These are phyloP conservation scores for Biscutella laevigata DNA, from an alignment of 441 rosid genomes.

Conservation along the genomic window DNA sequence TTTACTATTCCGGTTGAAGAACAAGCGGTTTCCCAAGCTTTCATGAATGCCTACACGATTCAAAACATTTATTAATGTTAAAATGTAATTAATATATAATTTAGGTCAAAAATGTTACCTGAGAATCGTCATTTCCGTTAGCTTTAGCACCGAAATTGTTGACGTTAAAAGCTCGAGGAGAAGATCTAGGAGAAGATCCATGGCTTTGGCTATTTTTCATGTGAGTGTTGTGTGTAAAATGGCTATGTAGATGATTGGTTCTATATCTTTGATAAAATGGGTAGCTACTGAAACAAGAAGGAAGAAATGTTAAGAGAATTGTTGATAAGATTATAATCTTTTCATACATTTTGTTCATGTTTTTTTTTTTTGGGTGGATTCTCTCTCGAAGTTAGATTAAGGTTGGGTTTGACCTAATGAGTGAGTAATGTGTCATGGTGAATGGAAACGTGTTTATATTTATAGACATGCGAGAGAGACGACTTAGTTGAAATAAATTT, in stretches of 20 bases:
- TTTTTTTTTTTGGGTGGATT: neutral
- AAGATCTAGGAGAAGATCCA: slow-evolving; percentile 20
- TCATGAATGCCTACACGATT: slow-evolving; percentile 53
- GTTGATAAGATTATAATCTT: slow-evolving; percentile 11
- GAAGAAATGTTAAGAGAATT: slow-evolving; percentile 13
- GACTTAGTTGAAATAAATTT: too few species aligned
- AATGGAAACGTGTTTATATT: slow-evolving; percentile 21
- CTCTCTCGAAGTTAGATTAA: slow-evolving; percentile 22
- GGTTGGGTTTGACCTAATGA: slow-evolving; percentile 22
- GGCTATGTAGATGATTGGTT: slow-evolving; percentile 20
- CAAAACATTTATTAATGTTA: too few species aligned
- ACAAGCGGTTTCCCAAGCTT: slow-evolving; percentile 78
- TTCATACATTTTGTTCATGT: slow-evolving; percentile 16
- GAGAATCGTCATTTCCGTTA: slow-evolving; percentile 56
- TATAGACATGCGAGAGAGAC: slow-evolving; percentile 20
- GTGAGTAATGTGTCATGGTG: slow-evolving; percentile 17
- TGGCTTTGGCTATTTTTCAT: neutral
- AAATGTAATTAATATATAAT: too few species aligned
- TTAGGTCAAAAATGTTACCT: slow-evolving; percentile 34
- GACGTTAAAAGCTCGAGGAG: slow-evolving; percentile 39
- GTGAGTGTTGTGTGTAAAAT: neutral
- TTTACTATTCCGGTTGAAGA: slow-evolving; percentile 42
- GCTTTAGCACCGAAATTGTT: slow-evolving; percentile 68
- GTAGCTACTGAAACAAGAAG: slow-evolving; percentile 20
- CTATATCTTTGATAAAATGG: slow-evolving; percentile 15